Base-by-base conservation (phyloP, 257 asterid species). In the Galeopsis tetrahit region DNA sequence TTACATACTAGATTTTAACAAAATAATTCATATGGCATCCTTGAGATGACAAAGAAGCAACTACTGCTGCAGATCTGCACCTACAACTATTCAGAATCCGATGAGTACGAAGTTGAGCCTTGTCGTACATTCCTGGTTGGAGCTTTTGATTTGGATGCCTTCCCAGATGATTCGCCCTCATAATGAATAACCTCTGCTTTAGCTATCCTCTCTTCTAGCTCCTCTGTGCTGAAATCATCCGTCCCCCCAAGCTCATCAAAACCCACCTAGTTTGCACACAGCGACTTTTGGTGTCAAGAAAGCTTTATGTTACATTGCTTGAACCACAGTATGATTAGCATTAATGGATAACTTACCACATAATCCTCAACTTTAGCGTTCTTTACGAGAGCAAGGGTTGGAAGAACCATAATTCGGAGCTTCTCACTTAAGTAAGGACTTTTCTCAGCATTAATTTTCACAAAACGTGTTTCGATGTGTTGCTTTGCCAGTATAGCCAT, bases 201-300 rank as follows among this genome's bases (percentile, higher is more conserved):
- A 44, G 98, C 92, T 67, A 95, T 66, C 77, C 99, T 88, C 84
- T 89, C 98, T 81, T 95, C 98, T 60, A 95, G 85, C 73, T 88
- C 96, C 80, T 92, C 98, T 0, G 98, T 95, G 82, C 89, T 88
- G 86, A 95, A 95, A 10, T 86, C 96, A 71, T 95, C 99, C 6
- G 44, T 90, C 63, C 96, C 97, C 10, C 99, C 98, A 57, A 95
- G 96, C 84, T 95, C 96, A 77, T 95, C 97, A 62, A 95, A 95
- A 10, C 99, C 99, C 79, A 95, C 98, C 98, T 90, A 64, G 66
- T 70, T 43, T 63, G 72, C 39, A 66, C 67, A 49, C 28, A 53
- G 67, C 64, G 11, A 64, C 40, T 49, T 31, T 36, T 46, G 66
- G 59, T 10, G 17, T 69, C 62, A 71, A 69, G 56, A 62, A 62